Percentiles rank a stretch among this genome's conserved stretches.
phyloP scores from a whole-genome alignment of 768 basidiomycete species.

The Pulveroboletus sp. region DNA sequence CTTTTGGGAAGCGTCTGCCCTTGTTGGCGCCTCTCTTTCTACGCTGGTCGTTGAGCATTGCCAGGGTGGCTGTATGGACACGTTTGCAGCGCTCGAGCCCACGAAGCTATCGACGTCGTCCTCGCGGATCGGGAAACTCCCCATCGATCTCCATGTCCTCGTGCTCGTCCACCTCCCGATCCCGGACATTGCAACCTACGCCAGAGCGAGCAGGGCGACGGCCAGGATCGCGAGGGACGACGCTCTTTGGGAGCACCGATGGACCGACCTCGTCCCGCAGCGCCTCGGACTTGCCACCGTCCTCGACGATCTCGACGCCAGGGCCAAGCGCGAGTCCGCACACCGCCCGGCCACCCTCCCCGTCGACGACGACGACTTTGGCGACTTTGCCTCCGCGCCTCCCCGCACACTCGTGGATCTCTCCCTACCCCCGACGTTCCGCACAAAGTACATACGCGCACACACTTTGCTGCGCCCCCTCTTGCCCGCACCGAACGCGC shows the following conservation, averaged over 20 bases:
- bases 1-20: constrained; percentile 70
- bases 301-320: constrained; percentile 58
- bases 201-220: constrained; percentile 60
- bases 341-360: constrained; percentile 49
- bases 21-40: constrained; percentile 85
- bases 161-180: constrained; percentile 73
- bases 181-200: constrained; percentile 76
- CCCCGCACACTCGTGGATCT: constrained; percentile 19
- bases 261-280: constrained; percentile 56
- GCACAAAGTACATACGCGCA: constrained; percentile 61
- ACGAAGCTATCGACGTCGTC: constrained; percentile 44
- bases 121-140: constrained; percentile 67
- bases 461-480: constrained; percentile 62
- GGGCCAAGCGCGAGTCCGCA: constrained; percentile 34
- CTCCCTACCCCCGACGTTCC: constrained; percentile 34
- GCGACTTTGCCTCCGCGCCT: constrained; percentile 67
- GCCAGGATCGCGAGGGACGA: constrained; percentile 66
- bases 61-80: constrained; percentile 61
- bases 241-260: constrained; percentile 71
- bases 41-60: constrained; percentile 56
- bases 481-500: constrained; percentile 49
- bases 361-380: constrained; percentile 81
- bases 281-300: constrained; percentile 41
- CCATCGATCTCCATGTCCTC: constrained; percentile 69
- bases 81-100: constrained; percentile 83